Evolutionary conservation across 1,139 yeast genomes (phyloP).

Genomic region (Pichia sp.): DNA sequence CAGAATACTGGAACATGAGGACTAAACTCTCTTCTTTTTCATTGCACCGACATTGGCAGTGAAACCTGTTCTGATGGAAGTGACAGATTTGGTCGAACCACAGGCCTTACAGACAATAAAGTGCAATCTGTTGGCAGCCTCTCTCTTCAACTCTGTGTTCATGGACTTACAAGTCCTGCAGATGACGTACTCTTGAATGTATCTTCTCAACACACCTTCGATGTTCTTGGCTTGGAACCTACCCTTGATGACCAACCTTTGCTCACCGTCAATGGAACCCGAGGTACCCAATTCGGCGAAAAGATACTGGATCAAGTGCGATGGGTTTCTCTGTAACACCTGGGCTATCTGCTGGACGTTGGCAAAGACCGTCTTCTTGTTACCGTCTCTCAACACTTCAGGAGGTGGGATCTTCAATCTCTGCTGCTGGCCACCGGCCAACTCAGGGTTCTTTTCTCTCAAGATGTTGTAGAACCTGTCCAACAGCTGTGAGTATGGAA

Average conservation of each 20-base stretch:
- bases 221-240: conserved; percentile 96
- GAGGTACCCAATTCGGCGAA: conserved; percentile 99
- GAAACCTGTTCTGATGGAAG: conserved; percentile 98
- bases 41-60: conserved; percentile 78
- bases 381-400: conserved; percentile 93
- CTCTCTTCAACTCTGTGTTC: conserved; percentile 94
- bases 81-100: conserved; percentile 95
- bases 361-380: conserved; percentile 92
- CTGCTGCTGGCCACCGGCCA: conserved; percentile 94
- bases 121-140: conserved; percentile 91
- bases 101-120: conserved; percentile 97
- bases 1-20: neutral
- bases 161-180: conserved; percentile 98
- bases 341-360: conserved; percentile 93
- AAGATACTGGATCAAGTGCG: conserved; percentile 91
- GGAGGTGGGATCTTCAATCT: conserved; percentile 98
- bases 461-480: conserved; percentile 80
- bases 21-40: conserved; percentile 53
- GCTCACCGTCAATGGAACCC: conserved; percentile 97
- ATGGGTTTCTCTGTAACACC: conserved; percentile 93
- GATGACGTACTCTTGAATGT: conserved; percentile 93
- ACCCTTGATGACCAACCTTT: conserved; percentile 95
- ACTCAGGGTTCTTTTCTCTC: conserved; percentile 92
- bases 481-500: conserved; percentile 74
- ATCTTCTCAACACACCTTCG: conserved; percentile 94